A percentile compares a stretch with the other conserved stretches of the same genome.
Conservation (phyloP, 305 asterid genomes). For the Fraxinus floribunda region DNA sequence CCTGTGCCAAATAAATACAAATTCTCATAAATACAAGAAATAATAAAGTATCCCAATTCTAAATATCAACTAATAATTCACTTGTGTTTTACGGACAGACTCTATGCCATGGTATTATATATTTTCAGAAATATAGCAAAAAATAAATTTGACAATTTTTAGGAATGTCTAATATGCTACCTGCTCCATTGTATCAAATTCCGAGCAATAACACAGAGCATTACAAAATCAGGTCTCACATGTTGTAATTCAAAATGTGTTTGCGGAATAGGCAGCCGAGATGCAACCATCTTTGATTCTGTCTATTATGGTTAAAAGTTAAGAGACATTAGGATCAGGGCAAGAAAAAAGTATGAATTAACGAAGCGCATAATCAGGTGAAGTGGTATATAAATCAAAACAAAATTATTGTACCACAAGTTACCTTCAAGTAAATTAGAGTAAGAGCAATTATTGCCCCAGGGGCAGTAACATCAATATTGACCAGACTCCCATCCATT, state of each 20-base stretch:
- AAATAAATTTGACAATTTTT: background rate
- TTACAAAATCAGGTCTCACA: conserved; percentile 90
- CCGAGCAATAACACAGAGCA: conserved; percentile 87
- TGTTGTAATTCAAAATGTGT: conserved; percentile 86
- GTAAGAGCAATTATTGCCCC: conserved; percentile 91
- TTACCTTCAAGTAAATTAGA: conserved; percentile 87
- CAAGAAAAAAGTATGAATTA: conserved; percentile 16
- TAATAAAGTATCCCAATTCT: conserved; percentile 5
- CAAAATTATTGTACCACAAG: conserved; percentile 18
- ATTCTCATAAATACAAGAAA: conserved; percentile 13
- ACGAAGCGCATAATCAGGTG: conserved; percentile 6
- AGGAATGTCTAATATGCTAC: conserved; percentile 30
- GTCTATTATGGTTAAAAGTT: conserved; percentile 49
- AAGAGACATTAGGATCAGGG: conserved; percentile 10
- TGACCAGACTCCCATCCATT: conserved; percentile 63
- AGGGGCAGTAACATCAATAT: conserved; percentile 94
- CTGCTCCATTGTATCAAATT: conserved; percentile 95
- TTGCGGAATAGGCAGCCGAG: conserved; percentile 80
- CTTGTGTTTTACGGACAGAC: conserved; percentile 45
- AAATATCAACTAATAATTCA: conserved; percentile 31
- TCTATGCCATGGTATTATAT: background rate
- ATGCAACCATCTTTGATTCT: conserved; percentile 75
- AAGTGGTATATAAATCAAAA: conserved; percentile 9
- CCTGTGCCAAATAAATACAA: conserved; percentile 38
- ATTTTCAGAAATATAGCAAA: background rate